Percentiles rank a stretch among this genome's conserved stretches.
phyloP scores from a whole-genome alignment of 2,329 filamentous ascomycete species.

The Diaporthe aspalathi region DNA sequence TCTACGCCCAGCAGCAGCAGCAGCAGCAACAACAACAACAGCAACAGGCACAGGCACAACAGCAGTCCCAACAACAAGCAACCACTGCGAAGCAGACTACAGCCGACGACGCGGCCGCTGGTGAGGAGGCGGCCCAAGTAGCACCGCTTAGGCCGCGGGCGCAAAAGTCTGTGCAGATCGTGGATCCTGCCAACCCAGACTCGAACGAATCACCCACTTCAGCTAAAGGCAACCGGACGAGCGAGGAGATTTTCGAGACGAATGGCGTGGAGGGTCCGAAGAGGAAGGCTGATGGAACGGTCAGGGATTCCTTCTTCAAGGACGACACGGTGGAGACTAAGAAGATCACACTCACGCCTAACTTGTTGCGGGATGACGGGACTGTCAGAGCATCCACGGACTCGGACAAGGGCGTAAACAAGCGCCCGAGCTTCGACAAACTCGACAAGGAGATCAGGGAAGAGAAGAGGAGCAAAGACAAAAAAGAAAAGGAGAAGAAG shows the following conservation, averaged over 20 bases:
- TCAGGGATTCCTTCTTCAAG: conserved; percentile 96
- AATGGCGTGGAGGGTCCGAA: conserved; percentile 63
- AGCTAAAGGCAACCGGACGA: conserved; percentile 56
- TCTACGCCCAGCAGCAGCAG: conserved; percentile 47
- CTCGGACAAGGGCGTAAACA: conserved; percentile 62
- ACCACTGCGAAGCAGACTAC: conserved; percentile 44
- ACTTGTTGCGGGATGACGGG: conserved; percentile 85
- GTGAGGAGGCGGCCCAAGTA: conserved; percentile 65
- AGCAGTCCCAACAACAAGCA: conserved; percentile 44
- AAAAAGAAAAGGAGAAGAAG: conserved; percentile 77
- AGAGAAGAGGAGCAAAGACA: conserved; percentile 78
- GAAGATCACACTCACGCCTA: conserved; percentile 96
- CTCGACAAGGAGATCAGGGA: conserved; percentile 76
- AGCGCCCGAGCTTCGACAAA: conserved; percentile 77
- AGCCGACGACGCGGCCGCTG: conserved; percentile 49
- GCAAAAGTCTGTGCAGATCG: conserved; percentile 52
- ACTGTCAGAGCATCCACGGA: conserved; percentile 65
- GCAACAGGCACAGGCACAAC: conserved; percentile 44
- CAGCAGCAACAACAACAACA: conserved; percentile 47
- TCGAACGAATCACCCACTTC: conserved; percentile 48
- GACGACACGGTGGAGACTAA: conserved; percentile 95
- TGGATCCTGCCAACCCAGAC: conserved; percentile 49
- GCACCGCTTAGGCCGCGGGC: conserved; percentile 64
- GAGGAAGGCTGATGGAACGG: conserved; percentile 84
- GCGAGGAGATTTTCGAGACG: conserved; percentile 74